Conservation (phyloP, 129 eudicot genomes). For the Tagetes erecta region DNA sequence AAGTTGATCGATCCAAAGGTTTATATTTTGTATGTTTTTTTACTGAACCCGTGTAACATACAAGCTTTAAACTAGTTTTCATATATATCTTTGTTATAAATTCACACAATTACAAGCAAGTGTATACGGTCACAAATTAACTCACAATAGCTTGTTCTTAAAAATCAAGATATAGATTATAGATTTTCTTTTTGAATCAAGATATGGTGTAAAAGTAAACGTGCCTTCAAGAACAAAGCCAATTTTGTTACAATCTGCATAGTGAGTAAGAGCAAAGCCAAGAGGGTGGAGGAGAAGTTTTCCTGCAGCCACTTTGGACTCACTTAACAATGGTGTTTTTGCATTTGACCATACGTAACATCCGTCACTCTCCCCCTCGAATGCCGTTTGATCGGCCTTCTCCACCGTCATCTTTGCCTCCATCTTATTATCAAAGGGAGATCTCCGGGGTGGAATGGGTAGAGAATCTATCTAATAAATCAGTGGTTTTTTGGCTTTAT, state of each 20-base stretch:
- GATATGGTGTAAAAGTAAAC: not conserved
- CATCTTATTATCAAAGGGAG: conserved; percentile 13
- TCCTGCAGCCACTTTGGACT: conserved; percentile 52
- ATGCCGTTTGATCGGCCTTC: conserved; percentile 27
- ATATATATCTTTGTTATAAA: no score
- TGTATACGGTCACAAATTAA: no score
- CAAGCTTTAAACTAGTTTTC: no score
- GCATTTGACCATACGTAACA: conserved; percentile 52
- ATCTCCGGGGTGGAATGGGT: not conserved
- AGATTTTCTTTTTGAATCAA: no score
- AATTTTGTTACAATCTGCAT: conserved; percentile 53
- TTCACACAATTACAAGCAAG: no score
- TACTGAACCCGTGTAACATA: no score
- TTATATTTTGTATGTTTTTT: no score
- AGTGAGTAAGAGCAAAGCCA: conserved; percentile 67
- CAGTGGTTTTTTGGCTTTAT: not conserved
- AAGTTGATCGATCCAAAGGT: no score
- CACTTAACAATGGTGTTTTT: conserved; percentile 37
- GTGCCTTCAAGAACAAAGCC: conserved; percentile 57
- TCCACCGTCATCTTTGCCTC: conserved; percentile 38
- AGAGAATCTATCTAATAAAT: not conserved
- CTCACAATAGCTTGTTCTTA: no score
- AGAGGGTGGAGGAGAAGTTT: conserved; percentile 49
- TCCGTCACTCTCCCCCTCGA: conserved; percentile 47
- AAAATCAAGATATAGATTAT: no score